phyloP scores from a whole-genome alignment of 1,284 basidiomycete genomes.

The Rhodotorula sp. region DNA sequence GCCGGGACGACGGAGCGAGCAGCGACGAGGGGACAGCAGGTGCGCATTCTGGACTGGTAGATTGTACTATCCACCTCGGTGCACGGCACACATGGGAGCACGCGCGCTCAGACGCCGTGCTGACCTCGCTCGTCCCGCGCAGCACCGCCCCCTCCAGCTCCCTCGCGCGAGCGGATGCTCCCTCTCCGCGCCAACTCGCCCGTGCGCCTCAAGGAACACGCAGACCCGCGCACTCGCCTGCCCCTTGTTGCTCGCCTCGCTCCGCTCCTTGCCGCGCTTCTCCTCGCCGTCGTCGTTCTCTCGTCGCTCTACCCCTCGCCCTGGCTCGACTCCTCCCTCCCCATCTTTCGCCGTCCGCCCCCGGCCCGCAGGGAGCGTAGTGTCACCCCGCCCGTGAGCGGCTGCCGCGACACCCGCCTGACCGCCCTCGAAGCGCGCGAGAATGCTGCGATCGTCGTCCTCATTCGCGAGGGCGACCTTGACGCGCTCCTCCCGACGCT shows the following conservation, averaged over 20 bases:
- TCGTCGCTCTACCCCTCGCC: slow-evolving; percentile 21
- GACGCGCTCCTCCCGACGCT: slow-evolving; percentile 41
- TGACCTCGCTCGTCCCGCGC: not conserved
- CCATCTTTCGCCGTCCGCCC: not conserved
- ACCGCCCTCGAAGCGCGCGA: slow-evolving; percentile 27
- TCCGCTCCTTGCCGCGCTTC: slow-evolving; percentile 3
- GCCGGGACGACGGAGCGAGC: too few relatives aligned
- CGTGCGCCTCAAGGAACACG: not conserved
- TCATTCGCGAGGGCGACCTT: slow-evolving; percentile 39
- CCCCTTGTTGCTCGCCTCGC: slow-evolving; percentile 7
- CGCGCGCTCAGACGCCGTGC: too few relatives aligned
- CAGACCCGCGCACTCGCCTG: not conserved
- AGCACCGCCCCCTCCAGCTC: not conserved
- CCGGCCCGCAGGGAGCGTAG: not conserved
- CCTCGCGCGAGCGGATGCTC: not conserved
- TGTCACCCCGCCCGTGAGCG: slow-evolving; percentile 3
- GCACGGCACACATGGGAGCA: too few relatives aligned
- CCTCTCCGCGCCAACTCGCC: not conserved
- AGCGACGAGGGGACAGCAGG: too few relatives aligned
- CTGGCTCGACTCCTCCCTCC: slow-evolving; percentile 8
- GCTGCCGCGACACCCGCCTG: slow-evolving; percentile 12
- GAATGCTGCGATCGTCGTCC: slow-evolving; percentile 40
- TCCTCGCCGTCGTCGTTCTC: slow-evolving; percentile 12
- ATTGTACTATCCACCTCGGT: not conserved
- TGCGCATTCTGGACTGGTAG: not conserved